Evolutionary conservation across 306 rosid genomes (phyloP).

Genomic region (Psophocarpus tetragonolobus): DNA sequence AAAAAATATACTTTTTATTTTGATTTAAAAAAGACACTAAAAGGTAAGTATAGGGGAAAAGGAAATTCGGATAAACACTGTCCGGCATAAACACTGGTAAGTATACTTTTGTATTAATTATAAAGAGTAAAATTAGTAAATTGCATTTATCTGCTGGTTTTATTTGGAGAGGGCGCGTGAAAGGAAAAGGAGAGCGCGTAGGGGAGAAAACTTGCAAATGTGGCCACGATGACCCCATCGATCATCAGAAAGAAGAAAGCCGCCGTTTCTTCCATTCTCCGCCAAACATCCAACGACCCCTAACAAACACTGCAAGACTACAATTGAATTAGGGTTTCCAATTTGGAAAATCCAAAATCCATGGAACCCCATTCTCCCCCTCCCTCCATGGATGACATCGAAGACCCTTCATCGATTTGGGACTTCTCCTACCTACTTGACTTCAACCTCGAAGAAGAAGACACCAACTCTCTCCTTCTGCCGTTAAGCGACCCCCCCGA

Average conservation of each 20-base stretch:
- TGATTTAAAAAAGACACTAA: too few relatives aligned
- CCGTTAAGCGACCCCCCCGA: background rate
- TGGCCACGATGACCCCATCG: conserved; percentile 35
- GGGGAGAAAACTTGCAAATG: conserved; percentile 18
- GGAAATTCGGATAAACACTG: too few relatives aligned
- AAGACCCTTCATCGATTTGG: conserved; percentile 41
- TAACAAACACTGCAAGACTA: background rate
- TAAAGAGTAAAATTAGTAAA: too few relatives aligned
- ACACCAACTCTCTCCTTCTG: background rate
- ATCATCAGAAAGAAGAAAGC: background rate
- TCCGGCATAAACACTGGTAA: too few relatives aligned
- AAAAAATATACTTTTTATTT: too few relatives aligned
- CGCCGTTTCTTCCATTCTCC: conserved; percentile 33
- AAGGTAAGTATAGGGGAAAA: too few relatives aligned
- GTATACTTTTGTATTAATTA: too few relatives aligned
- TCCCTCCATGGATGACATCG: conserved; percentile 27
- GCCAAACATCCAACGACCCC: conserved; percentile 32
- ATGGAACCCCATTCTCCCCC: conserved; percentile 26
- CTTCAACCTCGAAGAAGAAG: conserved; percentile 35
- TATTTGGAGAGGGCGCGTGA: background rate
- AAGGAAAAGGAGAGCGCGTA: background rate
- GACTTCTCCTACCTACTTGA: conserved; percentile 40
- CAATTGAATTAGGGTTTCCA: conserved; percentile 1
- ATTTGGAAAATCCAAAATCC: background rate
- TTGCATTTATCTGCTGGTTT: too few relatives aligned